Base-by-base conservation (phyloP, 345 rosid genomes). In the Bruguiera parviflora region DNA sequence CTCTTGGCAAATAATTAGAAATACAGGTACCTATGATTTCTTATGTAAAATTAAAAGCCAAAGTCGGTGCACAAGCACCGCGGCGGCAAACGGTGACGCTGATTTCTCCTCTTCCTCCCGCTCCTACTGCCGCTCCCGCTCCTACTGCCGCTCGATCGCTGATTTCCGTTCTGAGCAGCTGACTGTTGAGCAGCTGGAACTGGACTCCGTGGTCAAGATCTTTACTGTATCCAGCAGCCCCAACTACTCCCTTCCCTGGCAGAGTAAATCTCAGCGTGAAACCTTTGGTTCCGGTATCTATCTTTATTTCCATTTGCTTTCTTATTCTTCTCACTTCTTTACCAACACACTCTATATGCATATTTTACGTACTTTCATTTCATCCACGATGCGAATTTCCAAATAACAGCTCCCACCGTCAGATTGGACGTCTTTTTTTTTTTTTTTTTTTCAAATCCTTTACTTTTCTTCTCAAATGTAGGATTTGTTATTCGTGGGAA, bases 191-290 rank as follows among this genome's bases (percentile, higher is more conserved):
- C 49, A 43, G 49, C 49, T 43, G 71, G 89, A 88, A 1, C 70
- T 91, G 61, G 87, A 86, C 67, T 88, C 89, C 0, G 92, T 89
- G 21, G 91, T 89, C n/a, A 91, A 89, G 80, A 70, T 89, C 52
- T 84, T 89, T 76, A 77, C 87, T 4, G 83, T 84, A 52, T 78
- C 84, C 60, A 81, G 81, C 64, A 82, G 85, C 70, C 89, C 89
- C 59, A 84, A 77, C 75, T 79, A 84, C 71, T 69, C 80, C 37
- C 87, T 84, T 60, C 95, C 95, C 0, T 91, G 95, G 95, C 95
- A 88, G 78, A 87, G 87, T 64, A 82, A 92, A 74, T 84, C 89
- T 19, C 96, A 85, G 75, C 84, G 92, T 28, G 93, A 92, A 81
- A 76, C 87, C 20, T 83, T 75, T 75, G 94, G 97, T 71, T 89